Conservation (phyloP, 257 asterid genomes). For the Salvia rosmarinus region DNA sequence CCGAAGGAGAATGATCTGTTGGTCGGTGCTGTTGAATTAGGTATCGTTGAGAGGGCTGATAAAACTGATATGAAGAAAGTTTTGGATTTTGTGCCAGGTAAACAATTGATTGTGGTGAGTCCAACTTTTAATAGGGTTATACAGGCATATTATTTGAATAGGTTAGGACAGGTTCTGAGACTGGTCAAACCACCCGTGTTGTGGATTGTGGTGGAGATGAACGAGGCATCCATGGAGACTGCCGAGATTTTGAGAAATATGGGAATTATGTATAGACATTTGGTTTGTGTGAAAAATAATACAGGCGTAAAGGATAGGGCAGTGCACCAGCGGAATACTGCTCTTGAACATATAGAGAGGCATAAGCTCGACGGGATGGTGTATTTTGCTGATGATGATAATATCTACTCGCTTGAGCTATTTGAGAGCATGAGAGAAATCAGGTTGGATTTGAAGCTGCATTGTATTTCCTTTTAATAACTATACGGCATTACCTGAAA, state of each 20-base stretch:
- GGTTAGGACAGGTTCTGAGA: constrained; percentile 83
- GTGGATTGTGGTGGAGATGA: constrained; percentile 98
- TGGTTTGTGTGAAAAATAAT: constrained; percentile 68
- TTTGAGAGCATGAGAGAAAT: constrained; percentile 74
- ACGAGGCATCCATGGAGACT: constrained; percentile 72
- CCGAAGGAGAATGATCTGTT: constrained; percentile 38
- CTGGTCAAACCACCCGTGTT: constrained; percentile 70
- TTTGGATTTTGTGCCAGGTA: constrained; percentile 50
- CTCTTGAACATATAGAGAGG: constrained; percentile 82
- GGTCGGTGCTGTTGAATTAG: constrained; percentile 51
- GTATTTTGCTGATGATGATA: constrained; percentile 94
- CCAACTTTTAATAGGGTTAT: constrained; percentile 72
- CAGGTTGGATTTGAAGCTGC: constrained; percentile 53
- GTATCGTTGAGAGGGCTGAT: constrained; percentile 35
- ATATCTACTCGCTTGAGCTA: constrained; percentile 73
- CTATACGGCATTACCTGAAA: constrained; percentile 15
- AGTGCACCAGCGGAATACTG: constrained; percentile 90
- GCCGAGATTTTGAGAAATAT: constrained; percentile 77
- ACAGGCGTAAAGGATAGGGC: constrained; percentile 72
- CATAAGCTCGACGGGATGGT: constrained; percentile 89
- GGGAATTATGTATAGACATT: constrained; percentile 80
- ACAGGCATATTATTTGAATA: constrained; percentile 79
- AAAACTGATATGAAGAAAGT: constrained; percentile 35
- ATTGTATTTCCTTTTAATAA: neutral
- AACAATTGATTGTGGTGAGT: constrained; percentile 78